These are phyloP conservation scores for Jamesozyma hellenica DNA, from an alignment of 805 yeast genomes.

Conservation along the genomic window DNA sequence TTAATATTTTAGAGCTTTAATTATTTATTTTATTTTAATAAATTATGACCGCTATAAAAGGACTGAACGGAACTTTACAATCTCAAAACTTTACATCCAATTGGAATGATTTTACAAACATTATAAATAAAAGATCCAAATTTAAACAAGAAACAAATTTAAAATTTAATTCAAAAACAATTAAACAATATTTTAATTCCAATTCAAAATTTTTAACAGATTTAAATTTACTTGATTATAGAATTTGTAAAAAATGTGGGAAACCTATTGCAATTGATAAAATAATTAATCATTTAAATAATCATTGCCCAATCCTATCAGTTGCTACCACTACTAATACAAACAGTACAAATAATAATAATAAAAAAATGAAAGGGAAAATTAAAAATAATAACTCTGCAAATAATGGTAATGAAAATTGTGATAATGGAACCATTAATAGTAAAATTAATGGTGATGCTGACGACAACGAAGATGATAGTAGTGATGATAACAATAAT, in stretches of 20 bases:
- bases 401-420: not conserved
- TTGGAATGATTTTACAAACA: not conserved
- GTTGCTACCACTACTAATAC: conserved; percentile 2
- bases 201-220: conserved; percentile 10
- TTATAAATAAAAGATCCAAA: conserved; percentile 14
- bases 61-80: not conserved
- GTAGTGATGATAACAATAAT: not conserved
- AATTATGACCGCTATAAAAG: not conserved
- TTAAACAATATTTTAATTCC: conserved; percentile 15
- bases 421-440: no score
- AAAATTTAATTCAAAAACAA: not conserved
- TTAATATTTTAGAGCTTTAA: not conserved
- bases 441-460: conserved; percentile 2
- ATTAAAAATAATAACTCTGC: not conserved
- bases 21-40: not conserved
- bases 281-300: conserved; percentile 24
- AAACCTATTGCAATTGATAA: conserved; percentile 23
- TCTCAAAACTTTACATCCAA: not conserved
- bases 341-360: not conserved
- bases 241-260: conserved; percentile 27
- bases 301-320: conserved; percentile 11
- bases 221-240: conserved; percentile 6
- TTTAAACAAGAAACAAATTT: not conserved
- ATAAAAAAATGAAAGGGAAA: conserved; percentile 1
- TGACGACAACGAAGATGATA: conserved; percentile 1